These are phyloP conservation scores for Cladophialophora psammophila DNA, from an alignment of 2,329 filamentous ascomycete genomes.

Conservation along the genomic window DNA sequence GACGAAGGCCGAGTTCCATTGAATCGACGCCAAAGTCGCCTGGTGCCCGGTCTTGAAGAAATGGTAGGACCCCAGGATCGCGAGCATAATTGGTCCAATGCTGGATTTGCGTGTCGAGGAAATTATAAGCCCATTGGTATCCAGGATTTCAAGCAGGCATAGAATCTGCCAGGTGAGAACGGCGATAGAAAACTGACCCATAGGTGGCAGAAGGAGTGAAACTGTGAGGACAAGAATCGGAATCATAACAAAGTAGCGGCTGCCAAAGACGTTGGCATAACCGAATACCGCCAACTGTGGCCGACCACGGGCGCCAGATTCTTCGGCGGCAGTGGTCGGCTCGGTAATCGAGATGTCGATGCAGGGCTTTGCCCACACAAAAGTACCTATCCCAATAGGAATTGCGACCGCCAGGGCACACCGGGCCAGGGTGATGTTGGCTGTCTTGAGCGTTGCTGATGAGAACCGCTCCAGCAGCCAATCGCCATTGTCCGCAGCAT, in stretches of 20 bases:
- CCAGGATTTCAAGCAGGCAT: constrained; percentile 71
- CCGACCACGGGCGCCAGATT: constrained; percentile 44
- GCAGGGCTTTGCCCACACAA: constrained; percentile 83
- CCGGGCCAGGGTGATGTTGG: constrained; percentile 80
- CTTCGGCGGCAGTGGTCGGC: constrained; percentile 51
- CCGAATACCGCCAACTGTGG: constrained; percentile 78
- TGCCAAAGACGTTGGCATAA: constrained; percentile 91
- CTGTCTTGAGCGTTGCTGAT: constrained; percentile 70
- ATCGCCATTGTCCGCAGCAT: constrained; percentile 83
- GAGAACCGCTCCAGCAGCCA: constrained; percentile 73
- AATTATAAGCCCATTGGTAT: constrained; percentile 67
- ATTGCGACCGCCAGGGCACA: constrained; percentile 79
- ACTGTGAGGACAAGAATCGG: constrained; percentile 81
- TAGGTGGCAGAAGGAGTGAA: constrained; percentile 85
- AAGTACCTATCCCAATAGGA: constrained; percentile 83
- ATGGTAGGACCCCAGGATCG: constrained; percentile 88
- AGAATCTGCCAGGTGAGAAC: constrained; percentile 89
- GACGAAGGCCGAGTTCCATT: constrained; percentile 96
- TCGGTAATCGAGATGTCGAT: constrained; percentile 69
- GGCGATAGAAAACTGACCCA: constrained; percentile 85
- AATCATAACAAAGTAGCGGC: constrained; percentile 84
- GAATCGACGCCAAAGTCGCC: constrained; percentile 82
- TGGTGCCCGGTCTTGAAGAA: constrained; percentile 99
- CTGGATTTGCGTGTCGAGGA: constrained; percentile 48
- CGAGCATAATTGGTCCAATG: constrained; percentile 84